These are phyloP conservation scores for Ziziphus jujuba DNA, from an alignment of 306 rosid species.

Conservation along the genomic window DNA sequence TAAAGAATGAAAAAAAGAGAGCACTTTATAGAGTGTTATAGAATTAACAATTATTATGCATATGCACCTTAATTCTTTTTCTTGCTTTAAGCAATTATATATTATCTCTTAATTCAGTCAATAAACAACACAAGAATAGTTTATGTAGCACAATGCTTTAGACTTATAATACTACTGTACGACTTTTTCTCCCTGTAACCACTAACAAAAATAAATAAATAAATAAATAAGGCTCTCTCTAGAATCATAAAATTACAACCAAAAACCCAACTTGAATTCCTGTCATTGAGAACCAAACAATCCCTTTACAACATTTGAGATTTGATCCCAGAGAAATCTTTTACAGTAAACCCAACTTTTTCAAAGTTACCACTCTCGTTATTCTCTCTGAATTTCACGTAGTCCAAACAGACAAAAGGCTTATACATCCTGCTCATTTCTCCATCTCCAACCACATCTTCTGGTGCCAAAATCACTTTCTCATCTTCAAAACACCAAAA, in stretches of 20 bases:
- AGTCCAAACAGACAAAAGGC: conserved; percentile 68
- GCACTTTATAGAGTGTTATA: neutral
- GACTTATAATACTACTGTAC: conserved; percentile 23
- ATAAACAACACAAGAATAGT: too few relatives aligned
- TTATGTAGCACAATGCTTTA: too few relatives aligned
- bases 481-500: conserved; percentile 92
- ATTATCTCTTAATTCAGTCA: neutral
- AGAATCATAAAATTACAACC: neutral
- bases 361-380: conserved; percentile 84
- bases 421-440: conserved; percentile 41
- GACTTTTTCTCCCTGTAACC: neutral
- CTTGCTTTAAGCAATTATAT: neutral
- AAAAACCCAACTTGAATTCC: neutral
- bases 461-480: conserved; percentile 63
- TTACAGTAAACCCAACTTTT: conserved; percentile 84
- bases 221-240: neutral
- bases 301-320: conserved; percentile 21
- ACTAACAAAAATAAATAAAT: too few relatives aligned
- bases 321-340: conserved; percentile 71
- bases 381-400: conserved; percentile 81
- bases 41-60: neutral
- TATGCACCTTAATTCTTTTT: too few relatives aligned
- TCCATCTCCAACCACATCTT: conserved; percentile 71
- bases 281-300: neutral
- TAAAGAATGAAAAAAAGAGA: neutral